Base-by-base conservation (phyloP, 495 filamentous ascomycete species). In the Aspergillus funiculosus region DNA sequence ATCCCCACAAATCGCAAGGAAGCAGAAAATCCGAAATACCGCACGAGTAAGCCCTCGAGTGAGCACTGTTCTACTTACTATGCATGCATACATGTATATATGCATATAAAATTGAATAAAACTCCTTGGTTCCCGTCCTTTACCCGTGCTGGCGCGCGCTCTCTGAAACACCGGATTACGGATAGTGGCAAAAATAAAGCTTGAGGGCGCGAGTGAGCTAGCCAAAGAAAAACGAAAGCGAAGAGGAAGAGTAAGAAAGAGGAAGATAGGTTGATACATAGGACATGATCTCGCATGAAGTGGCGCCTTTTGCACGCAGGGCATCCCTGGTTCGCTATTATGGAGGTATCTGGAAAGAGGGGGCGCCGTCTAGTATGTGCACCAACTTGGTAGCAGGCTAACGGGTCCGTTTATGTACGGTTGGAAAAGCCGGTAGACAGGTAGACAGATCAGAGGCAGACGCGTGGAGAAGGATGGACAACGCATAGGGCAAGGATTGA, bases 401-500 rank as follows among this genome's bases (percentile, higher is more conserved):
- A 48, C 28, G 29, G 46, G 37, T 21, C n/a, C 37, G 14, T 20
- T 38, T 37, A 26, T 35, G 22, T 21, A 45, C 31, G 31, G 30
- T 35, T 37, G 42, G 28, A 13, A 44, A 35, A 21, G 30, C 13
- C 18, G 30, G 30, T 34, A 25, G 42, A 41, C 18, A 39, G 35
- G 48, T 44, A 46, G 22, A 32, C 29, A 37, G 21, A 19, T 26
- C 28, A 35, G 3, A 43, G 21, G 21, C 22, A 45, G 19, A 37
- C 37, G 37, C 28, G 46, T 48, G 37, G 14, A 41, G 46, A 41
- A 24, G n/a, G 49, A 42, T 26, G 37, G 38, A 52, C 43, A 52
- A 52, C 38, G 37, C 49, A 52, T 43, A 41, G 37, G 43, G 35
- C 30, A 36, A 15, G 38, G n/a, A 41, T 28, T 8, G 2, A 48